phyloP scores from a whole-genome alignment of 495 filamentous ascomycete genomes.

The Viridothelium virens region DNA sequence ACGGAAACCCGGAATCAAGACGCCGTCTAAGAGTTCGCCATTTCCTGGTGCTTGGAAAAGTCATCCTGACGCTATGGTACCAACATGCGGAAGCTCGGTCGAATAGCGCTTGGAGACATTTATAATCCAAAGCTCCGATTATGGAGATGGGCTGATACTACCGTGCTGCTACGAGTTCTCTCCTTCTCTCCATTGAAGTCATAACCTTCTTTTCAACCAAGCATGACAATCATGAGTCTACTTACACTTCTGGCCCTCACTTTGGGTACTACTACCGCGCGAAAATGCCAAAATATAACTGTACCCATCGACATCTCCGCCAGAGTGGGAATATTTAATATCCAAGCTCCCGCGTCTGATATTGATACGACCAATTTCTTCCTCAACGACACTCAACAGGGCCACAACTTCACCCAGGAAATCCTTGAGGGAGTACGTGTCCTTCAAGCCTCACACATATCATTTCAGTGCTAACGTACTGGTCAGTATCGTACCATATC shows the following conservation, averaged over 20 bases:
- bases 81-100: no score
- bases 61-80: no score
- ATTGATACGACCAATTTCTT: constrained; percentile 37
- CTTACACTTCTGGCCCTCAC: background rate
- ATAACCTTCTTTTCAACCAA: background rate
- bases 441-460: no score
- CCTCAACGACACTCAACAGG: constrained; percentile 33
- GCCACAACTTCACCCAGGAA: constrained; percentile 33
- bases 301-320: constrained; percentile 35
- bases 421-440: constrained; percentile 26
- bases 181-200: background rate
- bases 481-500: constrained; percentile 32
- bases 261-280: constrained; percentile 25
- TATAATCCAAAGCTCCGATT: no score
- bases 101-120: no score
- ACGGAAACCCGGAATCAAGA: no score
- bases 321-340: constrained; percentile 35
- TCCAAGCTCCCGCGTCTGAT: constrained; percentile 32
- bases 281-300: constrained; percentile 36
- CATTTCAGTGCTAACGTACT: background rate
- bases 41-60: no score
- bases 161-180: background rate
- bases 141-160: no score
- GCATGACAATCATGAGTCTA: background rate
- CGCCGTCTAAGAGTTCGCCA: no score